Conservation (phyloP, 495 filamentous ascomycete genomes). For the Penicillium roqueforti region DNA sequence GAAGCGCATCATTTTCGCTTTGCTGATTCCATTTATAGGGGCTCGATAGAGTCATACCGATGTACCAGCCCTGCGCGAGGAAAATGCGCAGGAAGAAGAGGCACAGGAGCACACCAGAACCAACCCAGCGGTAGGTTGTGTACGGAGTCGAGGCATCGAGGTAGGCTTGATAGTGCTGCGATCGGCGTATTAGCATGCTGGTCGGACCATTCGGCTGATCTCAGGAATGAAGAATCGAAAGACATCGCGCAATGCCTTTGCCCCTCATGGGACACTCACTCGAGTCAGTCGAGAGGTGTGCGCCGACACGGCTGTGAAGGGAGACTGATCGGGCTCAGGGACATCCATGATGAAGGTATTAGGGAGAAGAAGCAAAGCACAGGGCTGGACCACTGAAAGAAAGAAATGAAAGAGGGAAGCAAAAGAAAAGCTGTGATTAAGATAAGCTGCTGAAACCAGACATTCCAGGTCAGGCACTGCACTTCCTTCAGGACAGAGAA, state of each 20-base stretch:
- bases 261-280: slow-evolving; percentile 46
- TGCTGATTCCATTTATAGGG: neutral
- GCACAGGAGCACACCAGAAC: slow-evolving; percentile 67
- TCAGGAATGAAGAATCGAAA: slow-evolving; percentile 9
- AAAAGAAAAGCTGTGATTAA: slow-evolving; percentile 19
- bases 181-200: slow-evolving; percentile 14
- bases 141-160: slow-evolving; percentile 90
- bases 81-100: slow-evolving; percentile 87
- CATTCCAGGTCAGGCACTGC: slow-evolving; percentile 24
- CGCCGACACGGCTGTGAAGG: slow-evolving; percentile 77
- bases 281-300: slow-evolving; percentile 71
- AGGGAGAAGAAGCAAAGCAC: slow-evolving; percentile 1
- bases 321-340: slow-evolving; percentile 73
- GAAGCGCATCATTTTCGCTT: neutral
- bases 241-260: slow-evolving; percentile 9
- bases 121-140: slow-evolving; percentile 81
- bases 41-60: slow-evolving; percentile 57
- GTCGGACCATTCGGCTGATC: neutral
- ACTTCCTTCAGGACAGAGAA: slow-evolving; percentile 30
- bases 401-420: slow-evolving; percentile 11
- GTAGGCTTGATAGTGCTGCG: slow-evolving; percentile 88
- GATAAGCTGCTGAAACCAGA: slow-evolving; percentile 29
- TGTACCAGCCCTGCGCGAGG: slow-evolving; percentile 95
- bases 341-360: slow-evolving; percentile 60
- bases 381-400: slow-evolving; percentile 7